A percentile compares a stretch with the other conserved stretches of the same genome.
These are phyloP conservation scores for Schwanniomyces polymorphus DNA, from an alignment of 805 yeast genomes.

Conservation along the genomic window DNA sequence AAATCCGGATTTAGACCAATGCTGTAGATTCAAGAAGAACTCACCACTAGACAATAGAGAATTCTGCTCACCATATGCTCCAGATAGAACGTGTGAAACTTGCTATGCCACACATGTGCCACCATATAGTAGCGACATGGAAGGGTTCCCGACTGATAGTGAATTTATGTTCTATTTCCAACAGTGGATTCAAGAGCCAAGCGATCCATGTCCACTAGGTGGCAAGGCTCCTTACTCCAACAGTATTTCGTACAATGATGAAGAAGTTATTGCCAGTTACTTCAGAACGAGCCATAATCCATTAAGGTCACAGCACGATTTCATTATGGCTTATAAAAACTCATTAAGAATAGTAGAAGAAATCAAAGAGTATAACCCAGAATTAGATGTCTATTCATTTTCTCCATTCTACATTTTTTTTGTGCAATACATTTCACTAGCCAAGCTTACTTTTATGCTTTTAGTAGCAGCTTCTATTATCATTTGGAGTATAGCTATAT, in stretches of 20 bases:
- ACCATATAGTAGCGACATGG: slow-evolving; percentile 71
- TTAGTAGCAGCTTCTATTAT: slow-evolving; percentile 51
- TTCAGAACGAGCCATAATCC: slow-evolving; percentile 83
- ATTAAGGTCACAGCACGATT: slow-evolving; percentile 78
- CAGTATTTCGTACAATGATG: slow-evolving; percentile 47
- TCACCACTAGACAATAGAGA: slow-evolving; percentile 26
- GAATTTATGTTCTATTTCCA: slow-evolving; percentile 71
- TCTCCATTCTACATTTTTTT: slow-evolving; percentile 92
- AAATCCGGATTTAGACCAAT: slow-evolving; percentile 82
- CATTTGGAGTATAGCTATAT: slow-evolving; percentile 52
- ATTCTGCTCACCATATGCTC: slow-evolving; percentile 65
- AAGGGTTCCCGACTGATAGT: slow-evolving; percentile 73
- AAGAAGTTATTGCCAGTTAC: slow-evolving; percentile 52
- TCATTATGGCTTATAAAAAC: slow-evolving; percentile 74
- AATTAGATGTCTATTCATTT: slow-evolving; percentile 74
- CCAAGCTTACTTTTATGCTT: slow-evolving; percentile 55
- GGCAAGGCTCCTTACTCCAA: slow-evolving; percentile 89
- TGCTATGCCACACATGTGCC: slow-evolving; percentile 65
- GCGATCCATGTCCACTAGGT: slow-evolving; percentile 92
- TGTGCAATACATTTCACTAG: slow-evolving; percentile 77
- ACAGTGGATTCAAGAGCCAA: slow-evolving; percentile 81
- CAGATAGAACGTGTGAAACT: slow-evolving; percentile 68
- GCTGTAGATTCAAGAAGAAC: slow-evolving; percentile 71
- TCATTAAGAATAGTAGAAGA: slow-evolving; percentile 67
- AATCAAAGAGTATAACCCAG: slow-evolving; percentile 39